phyloP scores from a whole-genome alignment of 306 rosid genomes.

The Ochetophila trinervis region DNA sequence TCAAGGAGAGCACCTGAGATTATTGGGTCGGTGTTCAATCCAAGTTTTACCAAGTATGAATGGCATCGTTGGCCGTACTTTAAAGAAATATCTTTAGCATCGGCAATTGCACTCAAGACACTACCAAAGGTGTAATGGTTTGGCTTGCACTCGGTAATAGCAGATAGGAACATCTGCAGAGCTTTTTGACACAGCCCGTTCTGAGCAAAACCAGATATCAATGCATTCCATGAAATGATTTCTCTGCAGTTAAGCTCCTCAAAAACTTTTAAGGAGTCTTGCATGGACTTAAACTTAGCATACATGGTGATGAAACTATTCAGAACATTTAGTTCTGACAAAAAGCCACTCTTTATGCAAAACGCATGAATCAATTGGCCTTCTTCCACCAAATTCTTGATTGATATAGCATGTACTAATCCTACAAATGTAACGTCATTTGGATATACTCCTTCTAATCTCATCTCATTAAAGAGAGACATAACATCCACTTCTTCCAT shows the following conservation, averaged over 20 bases:
- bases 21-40: slow-evolving; percentile 51
- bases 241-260: slow-evolving; percentile 62
- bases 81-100: slow-evolving; percentile 63
- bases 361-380: slow-evolving; percentile 66
- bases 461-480: slow-evolving; percentile 59
- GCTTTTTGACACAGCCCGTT: slow-evolving; percentile 59
- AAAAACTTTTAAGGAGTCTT: slow-evolving; percentile 62
- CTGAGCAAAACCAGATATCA: slow-evolving; percentile 86
- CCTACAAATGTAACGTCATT: slow-evolving; percentile 80
- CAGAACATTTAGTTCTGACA: slow-evolving; percentile 45
- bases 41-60: slow-evolving; percentile 56
- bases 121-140: slow-evolving; percentile 83
- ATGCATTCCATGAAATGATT: slow-evolving; percentile 80
- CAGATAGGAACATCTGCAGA: slow-evolving; percentile 49
- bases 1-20: slow-evolving; percentile 70
- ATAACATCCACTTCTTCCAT: slow-evolving; percentile 55
- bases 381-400: slow-evolving; percentile 43
- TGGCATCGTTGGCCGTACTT: slow-evolving; percentile 75
- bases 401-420: slow-evolving; percentile 60
- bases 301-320: slow-evolving; percentile 89
- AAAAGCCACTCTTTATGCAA: slow-evolving; percentile 54
- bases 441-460: slow-evolving; percentile 61
- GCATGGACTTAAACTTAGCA: slow-evolving; percentile 60
- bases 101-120: slow-evolving; percentile 72
- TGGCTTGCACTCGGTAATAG: slow-evolving; percentile 54